Percentiles rank a stretch among this genome's conserved stretches.
These are phyloP conservation scores for Croton laevigatus DNA, from an alignment of 441 rosid species.

Conservation along the genomic window DNA sequence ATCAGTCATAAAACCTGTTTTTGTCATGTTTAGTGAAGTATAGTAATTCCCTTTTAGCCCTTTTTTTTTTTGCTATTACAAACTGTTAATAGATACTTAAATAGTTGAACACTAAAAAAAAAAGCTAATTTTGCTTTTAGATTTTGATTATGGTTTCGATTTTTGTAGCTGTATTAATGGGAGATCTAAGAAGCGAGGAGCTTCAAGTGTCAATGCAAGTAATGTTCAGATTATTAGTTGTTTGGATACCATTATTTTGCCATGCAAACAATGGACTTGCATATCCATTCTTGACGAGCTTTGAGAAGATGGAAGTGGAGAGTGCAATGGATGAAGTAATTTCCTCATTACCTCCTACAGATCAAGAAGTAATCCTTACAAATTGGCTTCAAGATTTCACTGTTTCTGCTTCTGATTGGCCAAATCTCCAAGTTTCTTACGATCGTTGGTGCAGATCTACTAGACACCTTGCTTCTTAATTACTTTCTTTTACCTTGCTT, in stretches of 20 bases:
- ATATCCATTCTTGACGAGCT: constrained; percentile 49
- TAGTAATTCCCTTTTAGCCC: too few relatives aligned
- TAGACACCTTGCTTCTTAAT: constrained; percentile 36
- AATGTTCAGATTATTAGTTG: constrained; percentile 55
- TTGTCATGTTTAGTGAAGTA: too few relatives aligned
- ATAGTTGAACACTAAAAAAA: too few relatives aligned
- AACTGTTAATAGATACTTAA: too few relatives aligned
- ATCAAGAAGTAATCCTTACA: constrained; percentile 73
- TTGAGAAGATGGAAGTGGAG: constrained; percentile 62
- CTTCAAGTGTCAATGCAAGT: constrained; percentile 41
- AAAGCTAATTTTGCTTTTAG: too few relatives aligned
- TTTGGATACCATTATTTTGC: constrained; percentile 65
- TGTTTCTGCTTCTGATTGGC: constrained; percentile 67
- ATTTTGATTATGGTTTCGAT: too few relatives aligned
- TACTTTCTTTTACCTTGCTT: background rate
- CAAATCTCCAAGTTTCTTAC: constrained; percentile 56
- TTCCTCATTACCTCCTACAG: constrained; percentile 44
- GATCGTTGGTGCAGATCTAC: constrained; percentile 74
- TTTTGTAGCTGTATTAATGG: constrained; percentile 48
- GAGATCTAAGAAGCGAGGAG: constrained; percentile 41
- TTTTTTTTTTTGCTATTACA: too few relatives aligned
- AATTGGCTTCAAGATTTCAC: constrained; percentile 74
- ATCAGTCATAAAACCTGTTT: too few relatives aligned
- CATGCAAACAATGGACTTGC: constrained; percentile 60
- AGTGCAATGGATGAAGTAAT: constrained; percentile 62